Evolutionary conservation across 129 eudicot genomes (phyloP), one percentile per base, ranked within the genome.

Genomic region (Oenanthe sinensis): DNA sequence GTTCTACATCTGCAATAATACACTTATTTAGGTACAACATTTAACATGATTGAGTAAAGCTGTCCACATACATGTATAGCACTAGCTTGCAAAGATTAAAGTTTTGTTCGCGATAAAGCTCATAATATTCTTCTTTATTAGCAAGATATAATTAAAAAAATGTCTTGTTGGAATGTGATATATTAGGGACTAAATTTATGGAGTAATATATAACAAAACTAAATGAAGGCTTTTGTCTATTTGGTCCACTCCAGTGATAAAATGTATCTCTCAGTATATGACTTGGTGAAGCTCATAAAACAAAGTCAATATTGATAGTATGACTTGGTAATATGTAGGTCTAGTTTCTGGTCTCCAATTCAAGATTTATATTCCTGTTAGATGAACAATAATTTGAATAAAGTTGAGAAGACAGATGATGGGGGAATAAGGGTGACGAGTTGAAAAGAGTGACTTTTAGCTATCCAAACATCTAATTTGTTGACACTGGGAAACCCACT

Each of bases 1-100:
- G 93, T 87, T 96, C 97, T n/a, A 96, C 89, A 88, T 96, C 99
- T 96, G 97, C 88, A 86, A 85, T 74, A 81, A n/a, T 78, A 77
- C 26, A 54, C 67, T 82, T 36, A 36, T 77, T 85, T 62, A 81
- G 84, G 71, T 58, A 33, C 46, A 67, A 36, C 39, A 74, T 11
- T 47, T 13, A 16, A 37, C 17, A 44, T 39, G 42, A 33, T 43
- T 19, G n/a, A 8, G 13, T 43, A 65, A 63, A 47, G 11, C 33
- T 16, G 62, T 12, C 7, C 15, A 37, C 60, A 46, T 28, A 75
- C 76, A 44, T 43, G 5, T 22, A 44, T 4, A 13, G 63, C 42
- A 14, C 43, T 75, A 49, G 26, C 48, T 72, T 67, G 20, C 4
- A 67, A 15, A 30, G 10, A 8, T 40, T 0, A 16, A 71, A 71